phyloP scores from a whole-genome alignment of 441 rosid genomes.

The Brassica hybrid region DNA sequence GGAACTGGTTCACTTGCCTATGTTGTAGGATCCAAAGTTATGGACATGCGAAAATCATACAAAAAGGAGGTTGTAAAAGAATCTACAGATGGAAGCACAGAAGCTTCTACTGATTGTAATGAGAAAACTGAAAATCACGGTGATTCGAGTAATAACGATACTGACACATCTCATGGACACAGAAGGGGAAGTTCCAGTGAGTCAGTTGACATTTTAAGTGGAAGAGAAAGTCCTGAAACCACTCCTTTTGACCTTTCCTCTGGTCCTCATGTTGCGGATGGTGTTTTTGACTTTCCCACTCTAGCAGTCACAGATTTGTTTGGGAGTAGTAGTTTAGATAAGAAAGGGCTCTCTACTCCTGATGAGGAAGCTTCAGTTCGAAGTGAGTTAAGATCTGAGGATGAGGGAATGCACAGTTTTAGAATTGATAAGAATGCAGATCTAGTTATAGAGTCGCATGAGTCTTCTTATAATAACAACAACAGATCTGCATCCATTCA shows the following conservation, averaged over 20 bases:
- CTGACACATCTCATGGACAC: slow-evolving; percentile 33
- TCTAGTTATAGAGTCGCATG: slow-evolving; percentile 67
- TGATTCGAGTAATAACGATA: background rate
- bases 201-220: slow-evolving; percentile 67
- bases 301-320: slow-evolving; percentile 79
- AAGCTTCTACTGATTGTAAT: slow-evolving; percentile 47
- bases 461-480: slow-evolving; percentile 45
- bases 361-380: slow-evolving; percentile 12
- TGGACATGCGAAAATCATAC: slow-evolving; percentile 90
- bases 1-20: slow-evolving; percentile 96
- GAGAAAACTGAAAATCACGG: slow-evolving; percentile 48
- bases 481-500: slow-evolving; percentile 40
- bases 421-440: slow-evolving; percentile 72
- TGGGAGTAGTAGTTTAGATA: slow-evolving; percentile 53
- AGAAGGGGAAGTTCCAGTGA: slow-evolving; percentile 67
- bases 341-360: slow-evolving; percentile 44
- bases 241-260: slow-evolving; percentile 58
- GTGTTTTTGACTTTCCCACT: slow-evolving; percentile 67
- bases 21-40: slow-evolving; percentile 92
- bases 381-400: slow-evolving; percentile 33
- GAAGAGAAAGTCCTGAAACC: slow-evolving; percentile 65
- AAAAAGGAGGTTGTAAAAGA: slow-evolving; percentile 59
- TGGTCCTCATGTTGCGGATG: slow-evolving; percentile 49
- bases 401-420: slow-evolving; percentile 37
- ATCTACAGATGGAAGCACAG: slow-evolving; percentile 49